phyloP scores from a whole-genome alignment of 192 early-diverging fungal genomes.

The Coemansia reversa region DNA sequence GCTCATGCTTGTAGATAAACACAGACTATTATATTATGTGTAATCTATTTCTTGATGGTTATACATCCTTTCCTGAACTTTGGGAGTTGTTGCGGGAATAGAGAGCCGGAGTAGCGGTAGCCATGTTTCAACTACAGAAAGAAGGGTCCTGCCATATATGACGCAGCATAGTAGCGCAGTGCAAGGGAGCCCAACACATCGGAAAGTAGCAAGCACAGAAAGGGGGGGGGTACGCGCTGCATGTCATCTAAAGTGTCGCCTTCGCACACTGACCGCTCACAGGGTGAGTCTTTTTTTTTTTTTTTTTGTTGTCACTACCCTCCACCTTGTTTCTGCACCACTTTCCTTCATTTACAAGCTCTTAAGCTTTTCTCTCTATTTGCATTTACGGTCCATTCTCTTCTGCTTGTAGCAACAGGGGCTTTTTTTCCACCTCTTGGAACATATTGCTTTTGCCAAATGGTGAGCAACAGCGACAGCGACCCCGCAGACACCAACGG shows the following conservation, averaged over 20 bases:
- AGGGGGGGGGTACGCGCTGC: background rate
- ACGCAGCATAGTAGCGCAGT: background rate
- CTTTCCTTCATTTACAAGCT: background rate
- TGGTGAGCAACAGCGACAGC: constrained; percentile 51
- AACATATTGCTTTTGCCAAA: constrained; percentile 3
- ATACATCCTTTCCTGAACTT: background rate
- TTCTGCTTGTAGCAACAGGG: background rate
- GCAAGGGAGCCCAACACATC: background rate
- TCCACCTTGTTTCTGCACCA: background rate
- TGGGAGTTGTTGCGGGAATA: background rate
- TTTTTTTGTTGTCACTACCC: background rate
- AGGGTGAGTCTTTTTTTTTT: background rate
- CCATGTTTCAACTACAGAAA: background rate
- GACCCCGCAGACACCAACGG: constrained; percentile 29
- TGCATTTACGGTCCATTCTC: background rate
- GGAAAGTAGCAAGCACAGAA: background rate
- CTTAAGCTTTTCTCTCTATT: background rate
- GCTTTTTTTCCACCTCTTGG: background rate
- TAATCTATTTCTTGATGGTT: background rate
- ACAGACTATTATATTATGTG: background rate
- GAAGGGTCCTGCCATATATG: background rate
- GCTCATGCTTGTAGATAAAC: background rate
- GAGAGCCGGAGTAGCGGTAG: background rate
- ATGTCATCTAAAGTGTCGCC: background rate
- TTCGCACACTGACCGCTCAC: no score